Evolutionary conservation across 176 grass and related monocot genomes (phyloP).

Genomic region (Melocanna baccifera): DNA sequence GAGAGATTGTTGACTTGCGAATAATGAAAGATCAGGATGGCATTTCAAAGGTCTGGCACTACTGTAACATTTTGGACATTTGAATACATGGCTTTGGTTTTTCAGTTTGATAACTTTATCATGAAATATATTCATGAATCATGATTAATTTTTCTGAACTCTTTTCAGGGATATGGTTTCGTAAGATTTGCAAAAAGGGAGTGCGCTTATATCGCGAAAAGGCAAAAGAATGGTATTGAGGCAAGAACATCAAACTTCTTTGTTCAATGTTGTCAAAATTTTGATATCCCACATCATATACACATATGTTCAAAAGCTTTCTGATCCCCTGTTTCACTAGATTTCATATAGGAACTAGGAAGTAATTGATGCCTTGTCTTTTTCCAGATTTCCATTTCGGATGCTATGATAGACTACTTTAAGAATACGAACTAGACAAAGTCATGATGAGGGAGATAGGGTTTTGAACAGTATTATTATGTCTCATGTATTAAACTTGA

Average conservation of each 20-base stretch:
- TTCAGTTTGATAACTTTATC: not conserved
- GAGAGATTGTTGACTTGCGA: conserved; percentile 61
- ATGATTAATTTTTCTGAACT: conserved; percentile 14
- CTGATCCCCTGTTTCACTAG: not conserved
- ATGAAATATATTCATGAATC: not conserved
- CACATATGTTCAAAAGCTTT: not conserved
- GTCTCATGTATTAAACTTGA: conserved; percentile 13
- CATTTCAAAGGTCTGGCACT: conserved; percentile 59
- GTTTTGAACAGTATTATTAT: conserved; percentile 8
- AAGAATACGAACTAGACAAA: not conserved
- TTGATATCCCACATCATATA: not conserved
- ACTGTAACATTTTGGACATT: not conserved
- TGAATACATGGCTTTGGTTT: conserved; percentile 16
- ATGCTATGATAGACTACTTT: not conserved
- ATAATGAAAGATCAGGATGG: conserved; percentile 72
- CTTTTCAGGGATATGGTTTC: conserved; percentile 76
- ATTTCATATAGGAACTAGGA: not conserved
- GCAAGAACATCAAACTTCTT: conserved; percentile 40
- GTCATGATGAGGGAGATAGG: not conserved
- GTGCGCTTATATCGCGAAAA: conserved; percentile 55
- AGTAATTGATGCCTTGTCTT: not conserved
- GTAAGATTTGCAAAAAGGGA: conserved; percentile 66
- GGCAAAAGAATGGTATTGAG: conserved; percentile 58
- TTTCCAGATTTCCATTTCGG: not conserved
- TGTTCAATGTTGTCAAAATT: conserved; percentile 14